A percentile compares a stretch with the other conserved stretches of the same genome.
Conservation (phyloP, 257 asterid genomes). For the Marsdenia floribunda region DNA sequence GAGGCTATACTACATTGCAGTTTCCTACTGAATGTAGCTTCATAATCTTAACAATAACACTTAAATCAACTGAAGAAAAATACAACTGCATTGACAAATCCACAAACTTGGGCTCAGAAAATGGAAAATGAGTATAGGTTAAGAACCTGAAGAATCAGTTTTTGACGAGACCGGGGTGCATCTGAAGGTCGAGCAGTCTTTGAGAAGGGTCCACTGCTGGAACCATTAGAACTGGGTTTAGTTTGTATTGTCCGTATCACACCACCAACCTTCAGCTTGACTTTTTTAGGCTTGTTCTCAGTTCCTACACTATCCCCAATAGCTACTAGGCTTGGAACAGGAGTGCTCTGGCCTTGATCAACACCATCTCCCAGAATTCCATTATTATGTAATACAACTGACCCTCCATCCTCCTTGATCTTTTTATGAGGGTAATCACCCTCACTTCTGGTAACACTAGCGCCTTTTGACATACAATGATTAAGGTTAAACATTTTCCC, state of each 20-base stretch:
- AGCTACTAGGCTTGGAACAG: conserved; percentile 12
- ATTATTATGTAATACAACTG: conserved; percentile 29
- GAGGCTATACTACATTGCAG: too few species aligned
- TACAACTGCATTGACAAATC: neutral
- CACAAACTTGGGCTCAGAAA: neutral
- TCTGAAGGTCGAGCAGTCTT: conserved; percentile 50
- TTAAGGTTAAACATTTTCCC: conserved; percentile 72
- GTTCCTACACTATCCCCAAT: conserved; percentile 40
- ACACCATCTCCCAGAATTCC: conserved; percentile 25
- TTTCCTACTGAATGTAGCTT: neutral
- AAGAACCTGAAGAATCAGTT: conserved; percentile 52
- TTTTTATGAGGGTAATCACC: conserved; percentile 17
- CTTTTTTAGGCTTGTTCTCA: conserved; percentile 62
- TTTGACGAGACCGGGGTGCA: conserved; percentile 43
- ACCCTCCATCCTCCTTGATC: conserved; percentile 25
- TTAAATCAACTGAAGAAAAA: neutral
- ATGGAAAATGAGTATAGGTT: neutral
- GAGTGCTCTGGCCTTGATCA: conserved; percentile 12
- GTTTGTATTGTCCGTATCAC: conserved; percentile 71
- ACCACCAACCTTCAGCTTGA: conserved; percentile 90
- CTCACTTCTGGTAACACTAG: conserved; percentile 34
- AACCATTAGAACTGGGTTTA: conserved; percentile 52
- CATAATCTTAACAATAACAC: neutral
- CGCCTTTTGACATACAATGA: conserved; percentile 72
- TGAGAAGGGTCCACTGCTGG: conserved; percentile 37